Evolutionary conservation across 106 monocot genomes (phyloP).

Genomic region (Cymbidium sinense): DNA sequence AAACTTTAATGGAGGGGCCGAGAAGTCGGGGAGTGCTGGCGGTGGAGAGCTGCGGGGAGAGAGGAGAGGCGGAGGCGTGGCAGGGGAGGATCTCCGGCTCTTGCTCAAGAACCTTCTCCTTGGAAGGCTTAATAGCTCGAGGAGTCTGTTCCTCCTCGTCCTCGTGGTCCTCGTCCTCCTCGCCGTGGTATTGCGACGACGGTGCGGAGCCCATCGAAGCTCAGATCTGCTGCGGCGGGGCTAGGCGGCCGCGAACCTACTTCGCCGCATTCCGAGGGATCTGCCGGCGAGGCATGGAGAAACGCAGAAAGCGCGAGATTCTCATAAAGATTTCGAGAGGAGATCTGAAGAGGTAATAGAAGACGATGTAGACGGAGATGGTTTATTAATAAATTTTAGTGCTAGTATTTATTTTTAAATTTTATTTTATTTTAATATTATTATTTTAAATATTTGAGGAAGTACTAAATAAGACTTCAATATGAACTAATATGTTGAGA

Average conservation of each 20-base stretch:
- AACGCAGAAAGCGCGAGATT: neutral
- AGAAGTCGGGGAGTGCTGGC: slow-evolving; percentile 45
- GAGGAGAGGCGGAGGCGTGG: slow-evolving; percentile 78
- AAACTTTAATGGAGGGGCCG: slow-evolving; percentile 45
- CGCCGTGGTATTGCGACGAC: slow-evolving; percentile 24
- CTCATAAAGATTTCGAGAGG: neutral
- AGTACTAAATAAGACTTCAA: too few species aligned
- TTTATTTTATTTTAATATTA: too few species aligned
- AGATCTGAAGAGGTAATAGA: neutral
- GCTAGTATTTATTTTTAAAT: too few species aligned
- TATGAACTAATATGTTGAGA: too few species aligned
- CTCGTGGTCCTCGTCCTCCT: slow-evolving; percentile 16
- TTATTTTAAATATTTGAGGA: too few species aligned
- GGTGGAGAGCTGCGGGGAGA: slow-evolving; percentile 76
- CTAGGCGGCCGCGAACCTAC: neutral
- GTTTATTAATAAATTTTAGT: too few species aligned
- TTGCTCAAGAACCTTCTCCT: slow-evolving; percentile 59
- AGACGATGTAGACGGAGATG: too few species aligned
- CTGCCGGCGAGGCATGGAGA: neutral
- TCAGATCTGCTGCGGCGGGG: neutral
- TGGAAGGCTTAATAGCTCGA: neutral
- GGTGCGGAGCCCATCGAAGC: slow-evolving; percentile 42
- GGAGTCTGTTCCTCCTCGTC: neutral
- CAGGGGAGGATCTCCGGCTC: slow-evolving; percentile 90
- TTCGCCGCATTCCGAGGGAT: neutral